Percentiles rank a stretch among this genome's conserved stretches.
Conservation (phyloP, 2,329 filamentous ascomycete species). For the Cladosporium sp. region DNA sequence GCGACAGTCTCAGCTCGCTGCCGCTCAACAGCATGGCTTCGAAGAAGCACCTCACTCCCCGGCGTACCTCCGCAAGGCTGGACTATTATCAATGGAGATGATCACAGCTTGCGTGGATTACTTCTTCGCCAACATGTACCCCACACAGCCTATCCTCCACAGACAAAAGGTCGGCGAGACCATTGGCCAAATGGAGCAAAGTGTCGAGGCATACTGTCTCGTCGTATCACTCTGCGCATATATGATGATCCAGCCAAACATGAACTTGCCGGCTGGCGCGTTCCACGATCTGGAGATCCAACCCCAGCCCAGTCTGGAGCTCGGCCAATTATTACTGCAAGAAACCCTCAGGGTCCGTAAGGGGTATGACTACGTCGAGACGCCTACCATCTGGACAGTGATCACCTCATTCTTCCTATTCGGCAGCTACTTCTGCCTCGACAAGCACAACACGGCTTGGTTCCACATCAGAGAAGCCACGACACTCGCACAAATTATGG, state of each 20-base stretch:
- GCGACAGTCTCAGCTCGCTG: constrained; percentile 46
- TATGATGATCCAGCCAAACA: constrained; percentile 52
- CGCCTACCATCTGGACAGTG: constrained; percentile 56
- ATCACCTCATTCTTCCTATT: constrained; percentile 64
- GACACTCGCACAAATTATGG: constrained; percentile 59
- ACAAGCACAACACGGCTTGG: constrained; percentile 63
- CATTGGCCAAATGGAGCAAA: constrained; percentile 52
- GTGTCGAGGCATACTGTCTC: constrained; percentile 59
- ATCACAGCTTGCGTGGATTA: constrained; percentile 58
- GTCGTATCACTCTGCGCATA: constrained; percentile 54
- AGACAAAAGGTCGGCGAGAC: constrained; percentile 53
- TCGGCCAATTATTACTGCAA: constrained; percentile 59
- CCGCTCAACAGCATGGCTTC: constrained; percentile 39
- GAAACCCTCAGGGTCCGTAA: constrained; percentile 59
- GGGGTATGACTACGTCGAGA: constrained; percentile 59
- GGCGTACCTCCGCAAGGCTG: constrained; percentile 48
- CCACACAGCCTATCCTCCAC: constrained; percentile 63
- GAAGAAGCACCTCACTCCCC: constrained; percentile 44
- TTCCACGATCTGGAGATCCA: constrained; percentile 53
- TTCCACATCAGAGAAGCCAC: constrained; percentile 62
- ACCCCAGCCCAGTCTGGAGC: constrained; percentile 43
- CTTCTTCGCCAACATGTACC: constrained; percentile 63
- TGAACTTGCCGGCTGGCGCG: constrained; percentile 41
- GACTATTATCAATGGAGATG: constrained; percentile 53
- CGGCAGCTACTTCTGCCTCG: constrained; percentile 62